Evolutionary conservation across 495 filamentous ascomycete genomes (phyloP).

Genomic region (Trichoderma virens): DNA sequence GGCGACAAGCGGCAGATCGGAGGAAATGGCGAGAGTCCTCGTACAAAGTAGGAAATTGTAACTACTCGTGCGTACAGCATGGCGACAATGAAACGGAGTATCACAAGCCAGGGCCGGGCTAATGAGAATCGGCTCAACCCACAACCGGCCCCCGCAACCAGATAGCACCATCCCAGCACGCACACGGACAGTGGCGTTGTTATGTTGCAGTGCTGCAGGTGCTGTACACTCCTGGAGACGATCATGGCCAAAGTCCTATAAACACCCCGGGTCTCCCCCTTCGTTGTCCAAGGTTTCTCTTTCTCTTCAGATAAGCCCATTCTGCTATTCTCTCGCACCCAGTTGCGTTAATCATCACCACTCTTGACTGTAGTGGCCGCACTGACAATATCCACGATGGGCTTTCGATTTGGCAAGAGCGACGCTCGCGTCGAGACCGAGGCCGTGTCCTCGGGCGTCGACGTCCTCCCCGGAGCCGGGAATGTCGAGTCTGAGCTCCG

Average conservation of each 20-base stretch:
- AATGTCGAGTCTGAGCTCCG: conserved; percentile 9
- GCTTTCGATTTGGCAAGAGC: neutral
- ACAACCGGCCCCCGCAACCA: too few relatives aligned
- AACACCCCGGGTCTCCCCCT: neutral
- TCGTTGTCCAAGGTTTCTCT: neutral
- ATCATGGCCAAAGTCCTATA: neutral
- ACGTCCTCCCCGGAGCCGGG: neutral
- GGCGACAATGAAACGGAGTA: too few relatives aligned
- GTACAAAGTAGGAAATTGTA: too few relatives aligned
- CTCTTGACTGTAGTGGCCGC: neutral
- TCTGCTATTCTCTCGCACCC: neutral
- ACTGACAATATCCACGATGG: neutral
- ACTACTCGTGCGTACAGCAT: too few relatives aligned
- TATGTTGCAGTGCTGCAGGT: too few relatives aligned
- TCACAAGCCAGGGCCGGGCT: too few relatives aligned
- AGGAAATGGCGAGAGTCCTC: too few relatives aligned
- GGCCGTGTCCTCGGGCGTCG: neutral
- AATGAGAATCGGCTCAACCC: too few relatives aligned
- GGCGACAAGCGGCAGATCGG: neutral
- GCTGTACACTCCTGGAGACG: neutral
- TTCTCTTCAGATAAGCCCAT: neutral
- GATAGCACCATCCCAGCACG: too few relatives aligned
- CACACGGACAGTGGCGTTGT: too few relatives aligned
- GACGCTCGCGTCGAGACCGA: neutral
- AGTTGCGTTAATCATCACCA: neutral